These are phyloP conservation scores for Agroathelia rolfsii DNA, from an alignment of 1,284 basidiomycete species.

Conservation along the genomic window DNA sequence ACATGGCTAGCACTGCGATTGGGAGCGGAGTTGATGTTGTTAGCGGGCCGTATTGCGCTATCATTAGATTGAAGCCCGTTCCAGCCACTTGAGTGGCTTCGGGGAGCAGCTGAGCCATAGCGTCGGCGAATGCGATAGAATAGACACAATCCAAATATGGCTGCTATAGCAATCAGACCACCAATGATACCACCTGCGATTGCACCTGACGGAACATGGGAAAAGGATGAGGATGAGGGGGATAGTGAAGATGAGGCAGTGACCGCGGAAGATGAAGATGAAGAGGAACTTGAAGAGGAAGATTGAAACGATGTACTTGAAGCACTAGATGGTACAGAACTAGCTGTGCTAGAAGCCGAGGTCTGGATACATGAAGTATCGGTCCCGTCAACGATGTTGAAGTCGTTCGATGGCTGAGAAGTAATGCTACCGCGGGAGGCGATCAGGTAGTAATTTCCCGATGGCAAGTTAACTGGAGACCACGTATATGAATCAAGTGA, in stretches of 20 bases:
- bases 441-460: conserved; percentile 31
- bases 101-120: conserved; percentile 2
- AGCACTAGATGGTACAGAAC: too few relatives aligned
- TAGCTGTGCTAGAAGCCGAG: too few relatives aligned
- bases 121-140: conserved; percentile 23
- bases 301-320: conserved; percentile 22
- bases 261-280: conserved; percentile 26
- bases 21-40: conserved; percentile 3
- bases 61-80: conserved; percentile 12
- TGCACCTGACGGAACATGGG: conserved; percentile 22
- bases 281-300: conserved; percentile 29
- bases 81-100: not conserved
- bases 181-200: conserved; percentile 35
- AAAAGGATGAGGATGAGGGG: conserved; percentile 12
- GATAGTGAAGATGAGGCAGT: conserved; percentile 23
- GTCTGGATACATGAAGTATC: too few relatives aligned
- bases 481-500: conserved; percentile 18
- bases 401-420: conserved; percentile 15
- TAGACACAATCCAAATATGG: conserved; percentile 20
- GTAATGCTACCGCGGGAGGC: conserved; percentile 14
- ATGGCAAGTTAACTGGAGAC: conserved; percentile 27
- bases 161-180: conserved; percentile 20
- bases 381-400: conserved; percentile 27
- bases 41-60: conserved; percentile 4
- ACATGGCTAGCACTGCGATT: conserved; percentile 17